Evolutionary conservation across 2,329 filamentous ascomycete genomes (phyloP), one percentile per base, ranked within the genome.

Genomic region (Alternaria arborescens): DNA sequence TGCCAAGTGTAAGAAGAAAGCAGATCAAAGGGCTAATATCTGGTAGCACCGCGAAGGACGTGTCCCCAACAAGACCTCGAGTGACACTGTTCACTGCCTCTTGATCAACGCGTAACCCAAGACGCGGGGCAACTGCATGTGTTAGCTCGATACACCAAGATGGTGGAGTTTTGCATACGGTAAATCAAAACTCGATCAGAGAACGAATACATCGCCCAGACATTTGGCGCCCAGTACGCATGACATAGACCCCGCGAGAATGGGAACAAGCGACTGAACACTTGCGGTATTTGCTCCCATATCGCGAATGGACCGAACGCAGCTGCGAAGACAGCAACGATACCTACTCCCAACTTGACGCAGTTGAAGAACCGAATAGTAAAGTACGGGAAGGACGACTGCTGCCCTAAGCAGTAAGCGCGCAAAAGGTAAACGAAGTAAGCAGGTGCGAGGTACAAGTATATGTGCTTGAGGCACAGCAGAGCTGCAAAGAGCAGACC

Each of bases 121-220:
- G 79, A 56, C 88, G 89, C 36, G 95, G 94, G 8, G 94, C 94
- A 71, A 94, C 92, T 92, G 71, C 5, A 24, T 20, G 22, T 78
- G 65, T 61, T 64, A 55, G 41, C 51, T 22, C n/a, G 28, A 24
- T 22, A 20, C 10, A 53, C 18, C 7, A 52, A 8, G 50, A 30
- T 10, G 34, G 11, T 34, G n/a, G 10, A n/a, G 12, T 28, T 32
- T 12, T 34, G 80, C 88, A 77, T 82, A 96, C 93, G 80, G 70
- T 89, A 87, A 61, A 99, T 97, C 67, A 99, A 77, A 8, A 93
- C 80, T 54, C 95, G 86, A 74, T 99, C 95, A 2, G 86, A 82
- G 76, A 98, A 97, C 0, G 95, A 97, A 80, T 99, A 99, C 76
- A 98, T 86, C 0, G 95, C 94, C 95, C 95, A 99, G 1, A 97